Evolutionary conservation across 768 basidiomycete genomes (phyloP).

Genomic region (Lepiota brunneoincarnata): DNA sequence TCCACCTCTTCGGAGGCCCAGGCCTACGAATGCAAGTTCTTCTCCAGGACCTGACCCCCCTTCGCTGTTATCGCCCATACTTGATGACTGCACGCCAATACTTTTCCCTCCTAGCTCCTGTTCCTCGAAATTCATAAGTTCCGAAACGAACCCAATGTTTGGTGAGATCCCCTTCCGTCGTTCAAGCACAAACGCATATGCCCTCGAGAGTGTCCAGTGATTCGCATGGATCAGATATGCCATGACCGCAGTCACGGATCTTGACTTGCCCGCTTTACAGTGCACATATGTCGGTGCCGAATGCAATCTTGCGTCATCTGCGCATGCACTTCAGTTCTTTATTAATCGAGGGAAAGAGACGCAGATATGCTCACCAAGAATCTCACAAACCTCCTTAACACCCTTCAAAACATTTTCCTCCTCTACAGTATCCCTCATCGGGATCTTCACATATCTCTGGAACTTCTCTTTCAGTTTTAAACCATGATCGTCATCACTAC

Average conservation of each 20-base stretch:
- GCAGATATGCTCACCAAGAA: slow-evolving; percentile 63
- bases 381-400: slow-evolving; percentile 81
- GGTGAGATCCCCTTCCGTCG: slow-evolving; percentile 93
- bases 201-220: slow-evolving; percentile 91
- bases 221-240: slow-evolving; percentile 97
- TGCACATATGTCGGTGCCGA: slow-evolving; percentile 92
- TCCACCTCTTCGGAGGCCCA: slow-evolving; percentile 11
- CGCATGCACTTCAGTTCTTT: neutral
- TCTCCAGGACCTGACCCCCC: slow-evolving; percentile 17
- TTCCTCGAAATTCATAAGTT: slow-evolving; percentile 96
- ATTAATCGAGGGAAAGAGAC: neutral
- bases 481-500: slow-evolving; percentile 73
- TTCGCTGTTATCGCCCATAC: slow-evolving; percentile 14
- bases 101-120: slow-evolving; percentile 79
- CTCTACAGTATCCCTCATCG: slow-evolving; percentile 95
- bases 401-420: slow-evolving; percentile 85
- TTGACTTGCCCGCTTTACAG: slow-evolving; percentile 94
- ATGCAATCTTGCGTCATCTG: slow-evolving; percentile 90
- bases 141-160: slow-evolving; percentile 96
- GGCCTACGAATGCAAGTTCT: slow-evolving; percentile 23
- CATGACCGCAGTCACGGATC: slow-evolving; percentile 95
- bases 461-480: slow-evolving; percentile 66
- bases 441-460: slow-evolving; percentile 82
- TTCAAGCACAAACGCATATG: slow-evolving; percentile 90
- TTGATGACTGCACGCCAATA: slow-evolving; percentile 56